phyloP scores from a whole-genome alignment of 768 basidiomycete species.

The Lepiota brunneoincarnata region DNA sequence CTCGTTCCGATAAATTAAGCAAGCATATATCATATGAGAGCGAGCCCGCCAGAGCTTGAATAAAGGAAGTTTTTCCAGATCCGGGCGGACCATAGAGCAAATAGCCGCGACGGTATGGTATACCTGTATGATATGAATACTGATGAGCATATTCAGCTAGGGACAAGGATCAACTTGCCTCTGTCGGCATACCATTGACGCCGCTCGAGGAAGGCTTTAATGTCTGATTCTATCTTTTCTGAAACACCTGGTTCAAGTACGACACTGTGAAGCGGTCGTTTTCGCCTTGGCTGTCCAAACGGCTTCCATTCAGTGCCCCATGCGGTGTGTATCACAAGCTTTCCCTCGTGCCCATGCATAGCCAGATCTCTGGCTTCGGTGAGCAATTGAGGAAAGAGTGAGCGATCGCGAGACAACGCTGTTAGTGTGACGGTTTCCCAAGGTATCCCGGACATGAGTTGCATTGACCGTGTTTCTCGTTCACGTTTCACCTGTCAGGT shows the following conservation, averaged over 20 bases:
- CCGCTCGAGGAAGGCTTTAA: conserved; percentile 77
- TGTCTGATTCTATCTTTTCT: conserved; percentile 80
- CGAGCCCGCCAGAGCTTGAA: conserved; percentile 92
- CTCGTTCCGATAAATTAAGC: conserved; percentile 93
- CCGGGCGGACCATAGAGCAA: conserved; percentile 95
- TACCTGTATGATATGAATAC: conserved; percentile 53
- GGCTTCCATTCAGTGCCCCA: conserved; percentile 97
- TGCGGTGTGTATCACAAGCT: conserved; percentile 93
- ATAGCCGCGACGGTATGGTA: conserved; percentile 96
- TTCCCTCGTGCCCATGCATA: conserved; percentile 83
- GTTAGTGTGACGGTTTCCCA: conserved; percentile 98
- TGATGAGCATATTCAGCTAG: conserved; percentile 1
- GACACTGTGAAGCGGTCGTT: conserved; percentile 85
- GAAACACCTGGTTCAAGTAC: conserved; percentile 80
- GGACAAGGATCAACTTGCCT: conserved; percentile 48
- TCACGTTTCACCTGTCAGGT: conserved; percentile 82
- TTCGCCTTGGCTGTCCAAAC: conserved; percentile 88
- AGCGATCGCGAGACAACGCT: conserved; percentile 83
- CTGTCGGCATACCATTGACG: conserved; percentile 95
- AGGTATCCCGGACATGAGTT: conserved; percentile 86
- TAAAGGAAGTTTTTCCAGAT: conserved; percentile 97
- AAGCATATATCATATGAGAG: conserved; percentile 95
- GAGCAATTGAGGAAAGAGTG: conserved; percentile 76
- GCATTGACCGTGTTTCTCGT: conserved; percentile 89
- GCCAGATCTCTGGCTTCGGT: conserved; percentile 89